Evolutionary conservation across 2,329 filamentous ascomycete genomes (phyloP).

Genomic region (Aspergillus nomiae): DNA sequence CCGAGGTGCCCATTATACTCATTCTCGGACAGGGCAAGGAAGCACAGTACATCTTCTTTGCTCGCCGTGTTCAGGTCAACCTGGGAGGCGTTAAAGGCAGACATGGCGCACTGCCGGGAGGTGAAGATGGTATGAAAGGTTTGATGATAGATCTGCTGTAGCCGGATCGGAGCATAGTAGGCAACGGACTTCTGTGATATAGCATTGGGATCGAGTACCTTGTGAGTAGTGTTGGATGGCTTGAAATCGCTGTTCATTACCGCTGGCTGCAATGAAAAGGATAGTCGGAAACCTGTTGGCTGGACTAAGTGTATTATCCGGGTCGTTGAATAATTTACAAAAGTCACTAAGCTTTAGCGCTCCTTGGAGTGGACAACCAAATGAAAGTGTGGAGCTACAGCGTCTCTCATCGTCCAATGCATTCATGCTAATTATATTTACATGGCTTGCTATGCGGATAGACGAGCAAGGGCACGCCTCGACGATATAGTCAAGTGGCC

Average conservation of each 20-base stretch:
- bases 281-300: neutral
- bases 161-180: neutral
- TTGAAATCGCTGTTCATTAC: neutral
- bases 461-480: neutral
- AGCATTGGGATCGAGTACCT: neutral
- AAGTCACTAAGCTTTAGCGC: neutral
- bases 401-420: neutral
- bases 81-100: constrained; percentile 40
- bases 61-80: constrained; percentile 50
- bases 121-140: neutral
- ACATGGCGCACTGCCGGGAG: constrained; percentile 11
- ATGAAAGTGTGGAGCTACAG: neutral
- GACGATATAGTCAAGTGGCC: neutral
- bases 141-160: neutral
- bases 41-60: constrained; percentile 53
- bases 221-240: neutral
- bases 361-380: neutral
- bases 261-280: neutral
- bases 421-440: neutral
- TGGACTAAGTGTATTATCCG: neutral
- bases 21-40: constrained; percentile 48
- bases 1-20: constrained; percentile 57
- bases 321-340: neutral
- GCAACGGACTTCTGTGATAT: neutral
- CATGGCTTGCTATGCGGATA: neutral